Conservation (phyloP, 495 filamentous ascomycete genomes). For the Ascobolus immersus region DNA sequence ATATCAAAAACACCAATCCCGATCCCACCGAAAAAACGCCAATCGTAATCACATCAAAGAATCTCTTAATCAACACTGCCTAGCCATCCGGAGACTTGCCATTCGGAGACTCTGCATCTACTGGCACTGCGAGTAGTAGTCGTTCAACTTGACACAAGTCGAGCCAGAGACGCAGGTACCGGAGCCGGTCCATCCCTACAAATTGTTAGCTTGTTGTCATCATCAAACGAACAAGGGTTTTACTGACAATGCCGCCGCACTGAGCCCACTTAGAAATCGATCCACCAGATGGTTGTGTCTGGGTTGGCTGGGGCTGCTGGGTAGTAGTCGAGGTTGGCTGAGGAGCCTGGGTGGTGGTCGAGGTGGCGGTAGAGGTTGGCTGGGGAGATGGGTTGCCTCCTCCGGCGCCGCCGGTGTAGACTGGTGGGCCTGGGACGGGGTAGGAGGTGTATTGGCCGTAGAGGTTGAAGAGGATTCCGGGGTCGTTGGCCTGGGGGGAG, state of each 20-base stretch:
- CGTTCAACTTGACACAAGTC: slow-evolving; percentile 6
- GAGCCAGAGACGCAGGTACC: slow-evolving; percentile 15
- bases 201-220: too few species aligned
- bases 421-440: slow-evolving; percentile 29
- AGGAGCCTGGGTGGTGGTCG: slow-evolving; percentile 10
- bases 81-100: too few species aligned
- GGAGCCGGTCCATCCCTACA: slow-evolving; percentile 19
- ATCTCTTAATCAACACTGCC: too few species aligned
- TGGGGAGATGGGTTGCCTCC: slow-evolving; percentile 17
- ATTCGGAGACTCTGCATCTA: too few species aligned
- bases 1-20: too few species aligned
- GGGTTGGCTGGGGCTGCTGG: too few species aligned
- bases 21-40: too few species aligned
- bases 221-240: too few species aligned
- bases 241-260: slow-evolving; percentile 24
- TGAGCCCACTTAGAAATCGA: slow-evolving; percentile 17
- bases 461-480: slow-evolving; percentile 24
- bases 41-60: too few species aligned
- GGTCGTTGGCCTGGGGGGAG: slow-evolving; percentile 29
- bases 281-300: too few species aligned
- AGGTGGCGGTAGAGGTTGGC: slow-evolving; percentile 15
- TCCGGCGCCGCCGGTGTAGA: slow-evolving; percentile 22
- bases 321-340: background rate
- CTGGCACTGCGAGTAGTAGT: slow-evolving; percentile 16
- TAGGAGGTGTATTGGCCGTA: slow-evolving; percentile 20